Conservation (phyloP, 1,284 basidiomycete genomes). For the Apiotrichum montevideense region DNA sequence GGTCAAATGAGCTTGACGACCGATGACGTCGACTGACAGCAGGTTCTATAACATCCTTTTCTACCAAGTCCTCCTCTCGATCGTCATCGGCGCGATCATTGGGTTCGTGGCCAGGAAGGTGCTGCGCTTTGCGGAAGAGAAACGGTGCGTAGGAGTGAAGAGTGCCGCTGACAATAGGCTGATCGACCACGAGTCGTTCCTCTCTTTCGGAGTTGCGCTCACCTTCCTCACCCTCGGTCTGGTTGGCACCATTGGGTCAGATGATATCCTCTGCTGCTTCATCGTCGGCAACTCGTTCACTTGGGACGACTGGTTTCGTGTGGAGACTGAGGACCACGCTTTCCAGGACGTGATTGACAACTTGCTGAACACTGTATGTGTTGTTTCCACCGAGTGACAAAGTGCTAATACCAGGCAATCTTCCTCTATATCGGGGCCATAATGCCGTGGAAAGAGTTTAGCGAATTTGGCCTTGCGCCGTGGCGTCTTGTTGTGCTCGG, state of each 20-base stretch:
- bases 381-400: too few species aligned
- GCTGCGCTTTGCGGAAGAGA: conserved; percentile 32
- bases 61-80: conserved; percentile 59
- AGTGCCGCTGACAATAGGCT: conserved; percentile 59
- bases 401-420: conserved; percentile 27
- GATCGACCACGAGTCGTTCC: conserved; percentile 46
- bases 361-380: conserved; percentile 47
- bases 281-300: conserved; percentile 42
- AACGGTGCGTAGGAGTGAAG: conserved; percentile 45
- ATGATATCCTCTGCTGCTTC: conserved; percentile 66
- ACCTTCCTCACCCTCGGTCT: conserved; percentile 68
- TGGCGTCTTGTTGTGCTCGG: conserved; percentile 79
- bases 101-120: conserved; percentile 54
- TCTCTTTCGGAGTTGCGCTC: conserved; percentile 44
- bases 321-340: conserved; percentile 51
- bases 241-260: conserved; percentile 77
- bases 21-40: neutral
- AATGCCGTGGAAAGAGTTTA: conserved; percentile 62
- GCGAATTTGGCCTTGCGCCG: conserved; percentile 55
- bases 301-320: conserved; percentile 50
- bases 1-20: conserved; percentile 38
- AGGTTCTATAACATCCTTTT: conserved; percentile 44
- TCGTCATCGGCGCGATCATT: conserved; percentile 68
- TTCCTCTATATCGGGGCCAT: conserved; percentile 89
- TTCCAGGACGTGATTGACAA: conserved; percentile 56